Percentiles rank a stretch among this genome's conserved stretches.
These are phyloP conservation scores for Phaeoacremonium minimum DNA, from an alignment of 2,329 filamentous ascomycete genomes.

Conservation along the genomic window DNA sequence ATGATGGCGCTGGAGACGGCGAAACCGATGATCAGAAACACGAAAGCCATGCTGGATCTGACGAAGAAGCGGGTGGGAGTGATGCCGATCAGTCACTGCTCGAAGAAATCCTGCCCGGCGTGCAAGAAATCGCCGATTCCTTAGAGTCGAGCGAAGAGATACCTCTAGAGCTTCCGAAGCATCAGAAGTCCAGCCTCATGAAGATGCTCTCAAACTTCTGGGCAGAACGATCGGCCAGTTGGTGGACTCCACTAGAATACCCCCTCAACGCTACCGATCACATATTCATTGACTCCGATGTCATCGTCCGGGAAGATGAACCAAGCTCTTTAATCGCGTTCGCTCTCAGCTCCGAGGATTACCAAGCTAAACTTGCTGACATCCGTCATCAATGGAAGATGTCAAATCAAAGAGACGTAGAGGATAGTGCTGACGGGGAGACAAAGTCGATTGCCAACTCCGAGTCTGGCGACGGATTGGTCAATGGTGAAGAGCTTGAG, in stretches of 20 bases:
- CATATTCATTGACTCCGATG: slow-evolving; percentile 93
- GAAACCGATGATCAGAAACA: slow-evolving; percentile 41
- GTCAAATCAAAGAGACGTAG: slow-evolving; percentile 30
- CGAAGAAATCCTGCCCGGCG: slow-evolving; percentile 63
- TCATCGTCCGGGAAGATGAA: slow-evolving; percentile 96
- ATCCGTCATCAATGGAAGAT: slow-evolving; percentile 53
- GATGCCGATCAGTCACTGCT: slow-evolving; percentile 67
- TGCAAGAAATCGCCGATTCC: slow-evolving; percentile 58
- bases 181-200: slow-evolving; percentile 89
- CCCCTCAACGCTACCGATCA: slow-evolving; percentile 85
- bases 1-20: slow-evolving; percentile 29
- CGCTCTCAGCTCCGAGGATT: slow-evolving; percentile 82
- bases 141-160: slow-evolving; percentile 58
- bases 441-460: slow-evolving; percentile 23
- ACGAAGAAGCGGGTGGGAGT: slow-evolving; percentile 64
- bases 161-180: slow-evolving; percentile 75
- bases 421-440: slow-evolving; percentile 19
- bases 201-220: slow-evolving; percentile 97
- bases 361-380: slow-evolving; percentile 70
- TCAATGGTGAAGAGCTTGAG: slow-evolving; percentile 72
- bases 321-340: slow-evolving; percentile 95
- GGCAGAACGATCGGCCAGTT: slow-evolving; percentile 94
- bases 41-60: slow-evolving; percentile 57
- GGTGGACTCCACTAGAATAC: slow-evolving; percentile 90
- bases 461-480: slow-evolving; percentile 31